Conservation (phyloP, 2,329 filamentous ascomycete genomes). For the Akanthomyces dipterigenus region DNA sequence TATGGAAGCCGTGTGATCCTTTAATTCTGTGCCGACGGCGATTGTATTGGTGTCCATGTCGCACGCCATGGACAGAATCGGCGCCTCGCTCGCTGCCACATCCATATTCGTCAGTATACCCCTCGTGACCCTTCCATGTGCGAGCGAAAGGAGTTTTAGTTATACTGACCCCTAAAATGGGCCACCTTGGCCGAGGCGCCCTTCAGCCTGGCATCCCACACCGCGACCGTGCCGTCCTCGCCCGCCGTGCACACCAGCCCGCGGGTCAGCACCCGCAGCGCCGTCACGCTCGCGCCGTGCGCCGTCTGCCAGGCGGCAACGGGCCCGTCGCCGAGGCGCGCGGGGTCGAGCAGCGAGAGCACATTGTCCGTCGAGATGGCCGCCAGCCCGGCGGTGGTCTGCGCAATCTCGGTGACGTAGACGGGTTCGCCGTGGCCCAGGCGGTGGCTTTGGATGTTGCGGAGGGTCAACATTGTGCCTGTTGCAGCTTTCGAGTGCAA, state of each 20-base stretch:
- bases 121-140: too few species aligned
- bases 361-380: conserved; percentile 64
- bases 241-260: conserved; percentile 62
- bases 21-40: conserved; percentile 67
- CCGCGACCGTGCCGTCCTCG: conserved; percentile 58
- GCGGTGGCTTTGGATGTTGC: conserved; percentile 24
- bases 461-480: conserved; percentile 29
- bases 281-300: conserved; percentile 55
- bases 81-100: conserved; percentile 33
- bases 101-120: conserved; percentile 16
- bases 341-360: conserved; percentile 58
- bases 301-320: conserved; percentile 41
- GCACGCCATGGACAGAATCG: conserved; percentile 61
- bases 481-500: too few species aligned
- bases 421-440: conserved; percentile 29
- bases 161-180: conserved; percentile 37
- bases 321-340: conserved; percentile 45
- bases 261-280: conserved; percentile 47
- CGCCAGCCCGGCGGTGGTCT: conserved; percentile 45
- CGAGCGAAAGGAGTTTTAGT: too few species aligned
- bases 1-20: conserved; percentile 55
- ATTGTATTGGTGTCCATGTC: conserved; percentile 50
- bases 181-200: conserved; percentile 32
- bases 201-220: conserved; percentile 58
- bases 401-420: conserved; percentile 54